phyloP scores from a whole-genome alignment of 2,329 filamentous ascomycete species.

The Colletotrichum sp. region DNA sequence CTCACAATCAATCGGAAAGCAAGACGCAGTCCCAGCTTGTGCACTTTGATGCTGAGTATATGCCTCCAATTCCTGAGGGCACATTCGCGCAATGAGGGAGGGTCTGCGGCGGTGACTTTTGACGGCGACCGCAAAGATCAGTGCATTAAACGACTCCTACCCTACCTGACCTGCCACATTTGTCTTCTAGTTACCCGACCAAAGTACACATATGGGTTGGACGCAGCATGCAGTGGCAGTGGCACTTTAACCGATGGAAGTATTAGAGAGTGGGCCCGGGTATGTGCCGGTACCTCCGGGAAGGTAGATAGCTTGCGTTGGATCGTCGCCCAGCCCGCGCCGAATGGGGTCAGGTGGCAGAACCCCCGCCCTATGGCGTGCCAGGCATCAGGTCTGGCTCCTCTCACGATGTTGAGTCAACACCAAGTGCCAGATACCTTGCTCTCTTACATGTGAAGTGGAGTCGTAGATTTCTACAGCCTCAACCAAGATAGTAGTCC shows the following conservation, averaged over 20 bases:
- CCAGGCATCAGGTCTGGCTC: neutral
- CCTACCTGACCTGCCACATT: neutral
- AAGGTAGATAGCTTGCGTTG: neutral
- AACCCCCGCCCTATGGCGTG: neutral
- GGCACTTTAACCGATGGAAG: neutral
- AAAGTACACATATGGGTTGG: neutral
- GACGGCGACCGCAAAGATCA: neutral
- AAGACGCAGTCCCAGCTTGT: neutral
- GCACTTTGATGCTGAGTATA: neutral
- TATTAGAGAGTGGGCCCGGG: neutral
- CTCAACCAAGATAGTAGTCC: neutral
- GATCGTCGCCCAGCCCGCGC: neutral
- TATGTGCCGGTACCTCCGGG: neutral
- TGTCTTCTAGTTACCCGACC: neutral
- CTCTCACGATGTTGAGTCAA: neutral
- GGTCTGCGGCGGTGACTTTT: neutral
- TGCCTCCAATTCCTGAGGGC: neutral
- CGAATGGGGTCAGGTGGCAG: constrained; percentile 4
- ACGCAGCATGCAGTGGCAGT: neutral
- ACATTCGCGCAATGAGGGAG: neutral
- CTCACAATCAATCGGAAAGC: neutral
- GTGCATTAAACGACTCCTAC: neutral
- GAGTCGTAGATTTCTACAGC: neutral
- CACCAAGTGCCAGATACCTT: neutral
- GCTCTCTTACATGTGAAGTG: neutral